A percentile compares a stretch with the other conserved stretches of the same genome.
Evolutionary conservation across 2,329 filamentous ascomycete species (phyloP).

Genomic region (Colletotrichum sp.): DNA sequence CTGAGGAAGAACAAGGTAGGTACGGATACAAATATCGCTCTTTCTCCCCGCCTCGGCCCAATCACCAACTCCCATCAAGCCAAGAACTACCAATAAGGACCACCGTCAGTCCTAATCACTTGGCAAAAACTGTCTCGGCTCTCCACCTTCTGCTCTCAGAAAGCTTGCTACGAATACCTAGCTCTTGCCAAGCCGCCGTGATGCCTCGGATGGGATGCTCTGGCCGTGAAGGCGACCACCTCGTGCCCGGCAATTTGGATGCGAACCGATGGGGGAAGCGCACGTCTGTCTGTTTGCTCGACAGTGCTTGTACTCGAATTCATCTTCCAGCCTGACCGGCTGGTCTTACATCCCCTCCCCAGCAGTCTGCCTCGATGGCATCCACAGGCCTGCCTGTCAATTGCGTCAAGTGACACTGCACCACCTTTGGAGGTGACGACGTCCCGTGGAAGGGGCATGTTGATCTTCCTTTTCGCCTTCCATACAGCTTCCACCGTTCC

Average conservation of each 20-base stretch:
- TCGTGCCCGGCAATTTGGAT: not conserved
- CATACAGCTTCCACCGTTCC: conserved; percentile 7
- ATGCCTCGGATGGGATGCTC: conserved; percentile 10
- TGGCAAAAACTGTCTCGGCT: not conserved
- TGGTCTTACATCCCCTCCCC: not conserved
- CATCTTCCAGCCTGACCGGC: not conserved
- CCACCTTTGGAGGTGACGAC: not conserved
- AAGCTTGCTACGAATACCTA: not conserved
- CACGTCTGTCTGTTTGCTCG: not conserved
- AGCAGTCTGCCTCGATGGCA: not conserved
- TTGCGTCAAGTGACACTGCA: not conserved
- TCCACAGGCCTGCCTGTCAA: not conserved
- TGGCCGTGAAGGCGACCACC: not conserved
- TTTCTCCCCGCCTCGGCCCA: not conserved
- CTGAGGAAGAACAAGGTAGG: not conserved
- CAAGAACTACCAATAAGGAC: not conserved
- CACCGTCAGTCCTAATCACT: conserved; percentile 3
- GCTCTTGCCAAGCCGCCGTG: conserved; percentile 14
- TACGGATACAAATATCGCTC: conserved; percentile 6
- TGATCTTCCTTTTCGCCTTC: conserved; percentile 2
- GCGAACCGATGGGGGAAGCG: not conserved
- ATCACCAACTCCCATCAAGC: not conserved
- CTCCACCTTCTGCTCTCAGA: conserved; percentile 20
- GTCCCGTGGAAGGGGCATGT: not conserved
- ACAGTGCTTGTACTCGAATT: not conserved